Evolutionary conservation across 108 stramenopile genomes (phyloP).

Genomic region (Fistulifera pelliculosa): DNA sequence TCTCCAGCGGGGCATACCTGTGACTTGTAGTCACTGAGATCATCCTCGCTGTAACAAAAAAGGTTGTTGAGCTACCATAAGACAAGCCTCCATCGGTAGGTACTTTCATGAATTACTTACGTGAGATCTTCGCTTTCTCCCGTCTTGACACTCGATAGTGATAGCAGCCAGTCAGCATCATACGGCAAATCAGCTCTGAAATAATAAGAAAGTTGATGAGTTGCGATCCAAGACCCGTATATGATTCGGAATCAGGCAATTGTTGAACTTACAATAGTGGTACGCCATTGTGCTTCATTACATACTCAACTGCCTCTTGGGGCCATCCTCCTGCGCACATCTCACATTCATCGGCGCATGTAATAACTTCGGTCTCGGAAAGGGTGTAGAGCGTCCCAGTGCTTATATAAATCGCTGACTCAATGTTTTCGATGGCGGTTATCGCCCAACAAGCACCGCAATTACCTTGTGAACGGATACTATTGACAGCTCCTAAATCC

Average conservation of each 20-base stretch:
- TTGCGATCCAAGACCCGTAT: too few relatives aligned
- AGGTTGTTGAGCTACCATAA: background rate
- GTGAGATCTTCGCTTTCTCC: constrained; percentile 32
- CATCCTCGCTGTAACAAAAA: constrained; percentile 26
- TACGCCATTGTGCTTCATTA: constrained; percentile 69
- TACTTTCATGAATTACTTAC: constrained; percentile 3
- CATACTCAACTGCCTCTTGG: constrained; percentile 80
- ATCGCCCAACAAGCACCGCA: constrained; percentile 94
- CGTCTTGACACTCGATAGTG: constrained; percentile 40
- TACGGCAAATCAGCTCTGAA: constrained; percentile 25
- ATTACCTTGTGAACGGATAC: constrained; percentile 53
- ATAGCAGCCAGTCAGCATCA: constrained; percentile 54
- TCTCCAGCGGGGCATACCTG: constrained; percentile 52
- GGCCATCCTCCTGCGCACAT: constrained; percentile 87
- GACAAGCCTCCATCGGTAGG: background rate
- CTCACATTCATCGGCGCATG: constrained; percentile 62
- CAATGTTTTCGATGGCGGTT: constrained; percentile 76
- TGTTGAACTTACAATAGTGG: constrained; percentile 23
- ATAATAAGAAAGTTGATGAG: too few relatives aligned
- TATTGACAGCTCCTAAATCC: constrained; percentile 59
- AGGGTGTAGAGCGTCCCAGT: constrained; percentile 58
- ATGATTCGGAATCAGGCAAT: too few relatives aligned
- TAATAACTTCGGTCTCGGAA: constrained; percentile 65
- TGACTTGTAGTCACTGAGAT: constrained; percentile 31
- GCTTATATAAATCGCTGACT: constrained; percentile 66